Base-by-base conservation (phyloP, 1,139 yeast genomes). In the Saccharomycopsis hybrid region DNA sequence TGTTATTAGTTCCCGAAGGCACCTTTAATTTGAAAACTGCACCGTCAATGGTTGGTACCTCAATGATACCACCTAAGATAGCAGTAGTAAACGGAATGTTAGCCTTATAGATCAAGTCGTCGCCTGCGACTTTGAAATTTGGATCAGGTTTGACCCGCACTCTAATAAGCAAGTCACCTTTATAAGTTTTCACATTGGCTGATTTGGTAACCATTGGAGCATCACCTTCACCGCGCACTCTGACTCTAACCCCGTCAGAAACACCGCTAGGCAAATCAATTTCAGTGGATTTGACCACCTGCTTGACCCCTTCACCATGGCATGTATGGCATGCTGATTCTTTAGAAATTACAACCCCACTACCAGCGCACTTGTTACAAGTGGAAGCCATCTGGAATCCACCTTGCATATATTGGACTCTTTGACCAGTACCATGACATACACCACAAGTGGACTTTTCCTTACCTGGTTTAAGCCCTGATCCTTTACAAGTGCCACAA, bases 341-440 rank as follows among this genome's bases (percentile, higher is more conserved):
- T 40, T 77, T 72, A 44, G 82, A 77, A 48, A 89, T 81, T 3
- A 74, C 74, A 2, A 88, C 94, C 50, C 99, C 99, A 3, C 86
- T 71, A 43, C 99, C 99, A 47, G 76, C 81, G 74, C 99, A 92
- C 1, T 82, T 71, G 49, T 76, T 76, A 74, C 99, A 92, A 11
- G 97, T 88, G 2, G 96, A 82, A 2, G 96, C 82, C 96, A 94
- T 89, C 61, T 90, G 97, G 78, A 92, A 94, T 0, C 97, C 97
- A 7, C 96, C 97, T 59, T 82, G 83, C 65, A 89, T 76, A 51
- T 80, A 72, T 61, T 90, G 97, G 27, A 90, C 85, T 28, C 85
- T 80, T 44, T 90, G 85, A 5, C 99, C 99, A 0, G 96, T 78
- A 53, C 99, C 99, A 53, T 89, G 90, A 72, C 99, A 92, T 2